These are phyloP conservation scores for Diaporthe citriasiana DNA, from an alignment of 2,329 filamentous ascomycete species.

Conservation along the genomic window DNA sequence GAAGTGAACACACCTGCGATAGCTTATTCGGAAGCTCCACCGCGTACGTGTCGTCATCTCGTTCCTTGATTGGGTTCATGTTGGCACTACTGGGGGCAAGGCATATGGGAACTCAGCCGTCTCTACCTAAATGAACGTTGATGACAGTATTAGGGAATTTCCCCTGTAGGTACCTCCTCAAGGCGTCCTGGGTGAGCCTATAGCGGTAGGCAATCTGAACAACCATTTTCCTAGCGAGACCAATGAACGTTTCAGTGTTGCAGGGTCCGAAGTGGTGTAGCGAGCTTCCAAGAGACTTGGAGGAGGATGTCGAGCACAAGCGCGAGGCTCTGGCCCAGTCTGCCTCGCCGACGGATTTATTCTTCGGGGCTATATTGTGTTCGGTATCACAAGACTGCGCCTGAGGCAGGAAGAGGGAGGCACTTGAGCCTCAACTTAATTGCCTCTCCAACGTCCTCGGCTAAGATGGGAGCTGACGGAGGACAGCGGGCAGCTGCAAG, in stretches of 20 bases:
- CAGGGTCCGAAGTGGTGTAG: neutral
- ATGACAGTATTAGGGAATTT: neutral
- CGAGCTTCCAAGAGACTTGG: conserved; percentile 3
- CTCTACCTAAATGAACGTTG: conserved; percentile 4
- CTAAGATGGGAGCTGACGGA: neutral
- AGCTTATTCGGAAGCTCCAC: conserved; percentile 1
- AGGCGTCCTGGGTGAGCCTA: conserved; percentile 9
- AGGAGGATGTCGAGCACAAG: neutral
- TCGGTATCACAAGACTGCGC: neutral
- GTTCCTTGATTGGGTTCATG: conserved; percentile 7
- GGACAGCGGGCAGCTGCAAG: neutral
- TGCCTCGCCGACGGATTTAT: conserved; percentile 16
- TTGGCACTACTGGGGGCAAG: conserved; percentile 7
- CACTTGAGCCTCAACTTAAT: conserved; percentile 8
- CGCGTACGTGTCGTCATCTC: conserved; percentile 28
- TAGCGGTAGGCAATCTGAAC: conserved; percentile 7
- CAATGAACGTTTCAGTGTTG: neutral
- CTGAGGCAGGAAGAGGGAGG: neutral
- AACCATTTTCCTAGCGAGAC: neutral
- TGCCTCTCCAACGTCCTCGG: neutral
- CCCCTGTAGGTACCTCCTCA: neutral
- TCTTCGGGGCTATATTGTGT: neutral
- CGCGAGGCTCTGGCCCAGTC: conserved; percentile 4
- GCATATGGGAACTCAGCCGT: conserved; percentile 18
- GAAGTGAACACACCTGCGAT: conserved; percentile 7